Percentiles rank a stretch among this genome's conserved stretches.
Evolutionary conservation across 2,329 filamentous ascomycete genomes (phyloP).

Genomic region (Fusarium sp.): DNA sequence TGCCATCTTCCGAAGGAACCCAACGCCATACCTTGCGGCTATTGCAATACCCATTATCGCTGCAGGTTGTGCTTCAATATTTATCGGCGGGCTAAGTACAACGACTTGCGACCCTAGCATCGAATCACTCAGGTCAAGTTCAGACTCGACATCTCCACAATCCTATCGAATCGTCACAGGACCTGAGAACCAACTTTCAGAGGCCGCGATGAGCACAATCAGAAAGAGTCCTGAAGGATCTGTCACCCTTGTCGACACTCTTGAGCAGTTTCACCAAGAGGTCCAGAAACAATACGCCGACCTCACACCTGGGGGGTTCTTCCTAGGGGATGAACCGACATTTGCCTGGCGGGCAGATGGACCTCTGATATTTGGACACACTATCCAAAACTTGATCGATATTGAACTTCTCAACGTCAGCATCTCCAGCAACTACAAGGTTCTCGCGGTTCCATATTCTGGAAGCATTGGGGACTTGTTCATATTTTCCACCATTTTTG

Average conservation of each 20-base stretch:
- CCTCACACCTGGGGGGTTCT: background rate
- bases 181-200: background rate
- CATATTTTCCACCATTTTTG: slow-evolving; percentile 1
- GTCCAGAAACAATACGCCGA: slow-evolving; percentile 53
- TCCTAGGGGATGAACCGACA: background rate
- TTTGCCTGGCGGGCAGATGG: slow-evolving; percentile 13
- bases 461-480: slow-evolving; percentile 5
- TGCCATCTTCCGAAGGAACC: background rate
- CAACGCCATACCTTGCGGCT: background rate
- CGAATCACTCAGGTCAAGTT: background rate
- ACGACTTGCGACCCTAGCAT: background rate
- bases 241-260: background rate
- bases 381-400: background rate
- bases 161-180: background rate
- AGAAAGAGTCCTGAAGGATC: background rate
- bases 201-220: background rate
- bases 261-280: background rate
- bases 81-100: background rate
- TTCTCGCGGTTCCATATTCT: background rate
- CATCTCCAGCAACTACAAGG: background rate
- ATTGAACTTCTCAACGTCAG: slow-evolving; percentile 5
- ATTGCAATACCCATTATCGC: background rate
- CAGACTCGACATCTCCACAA: background rate
- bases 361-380: slow-evolving; percentile 1
- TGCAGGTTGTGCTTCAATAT: slow-evolving; percentile 1